phyloP scores from a whole-genome alignment of 352 stramenopile genomes.

The Phytophthora fragariaefolia region DNA sequence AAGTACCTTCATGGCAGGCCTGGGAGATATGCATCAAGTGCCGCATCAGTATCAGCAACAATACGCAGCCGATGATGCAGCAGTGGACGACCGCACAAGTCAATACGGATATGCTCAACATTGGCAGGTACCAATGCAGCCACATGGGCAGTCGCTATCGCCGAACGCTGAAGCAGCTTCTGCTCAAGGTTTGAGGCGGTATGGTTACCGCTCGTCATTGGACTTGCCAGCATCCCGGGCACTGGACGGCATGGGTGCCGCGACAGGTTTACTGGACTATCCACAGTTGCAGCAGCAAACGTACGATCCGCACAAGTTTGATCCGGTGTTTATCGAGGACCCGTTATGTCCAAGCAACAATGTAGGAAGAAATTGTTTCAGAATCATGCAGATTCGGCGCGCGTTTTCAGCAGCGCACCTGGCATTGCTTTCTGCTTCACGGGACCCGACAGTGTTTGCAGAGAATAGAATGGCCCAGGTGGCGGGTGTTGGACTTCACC shows the following conservation, averaged over 20 bases:
- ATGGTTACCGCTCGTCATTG: constrained; percentile 73
- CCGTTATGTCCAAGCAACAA: constrained; percentile 95
- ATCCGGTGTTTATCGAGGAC: constrained; percentile 96
- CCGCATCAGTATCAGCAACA: constrained; percentile 57
- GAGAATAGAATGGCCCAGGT: constrained; percentile 67
- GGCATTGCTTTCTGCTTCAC: constrained; percentile 68
- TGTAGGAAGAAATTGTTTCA: constrained; percentile 96
- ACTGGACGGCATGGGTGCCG: constrained; percentile 35
- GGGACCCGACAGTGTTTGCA: constrained; percentile 56
- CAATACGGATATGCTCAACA: constrained; percentile 57
- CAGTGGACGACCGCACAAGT: constrained; percentile 61
- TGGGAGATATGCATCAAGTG: constrained; percentile 44
- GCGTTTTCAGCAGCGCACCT: constrained; percentile 79
- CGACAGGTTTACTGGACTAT: constrained; percentile 50
- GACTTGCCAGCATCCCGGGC: constrained; percentile 55
- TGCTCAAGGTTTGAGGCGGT: constrained; percentile 65
- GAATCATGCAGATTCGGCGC: constrained; percentile 91
- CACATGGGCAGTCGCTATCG: constrained; percentile 47
- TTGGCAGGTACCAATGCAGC: constrained; percentile 62
- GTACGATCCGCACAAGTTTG: constrained; percentile 92
- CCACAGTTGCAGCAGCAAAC: constrained; percentile 53
- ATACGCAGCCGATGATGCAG: constrained; percentile 51
- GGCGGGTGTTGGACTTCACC: constrained; percentile 73
- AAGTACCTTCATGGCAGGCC: constrained; percentile 48
- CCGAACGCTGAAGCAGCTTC: constrained; percentile 63